Percentiles rank a stretch among this genome's conserved stretches.
Conservation (phyloP, 441 rosid species). For the Populus hybrid region DNA sequence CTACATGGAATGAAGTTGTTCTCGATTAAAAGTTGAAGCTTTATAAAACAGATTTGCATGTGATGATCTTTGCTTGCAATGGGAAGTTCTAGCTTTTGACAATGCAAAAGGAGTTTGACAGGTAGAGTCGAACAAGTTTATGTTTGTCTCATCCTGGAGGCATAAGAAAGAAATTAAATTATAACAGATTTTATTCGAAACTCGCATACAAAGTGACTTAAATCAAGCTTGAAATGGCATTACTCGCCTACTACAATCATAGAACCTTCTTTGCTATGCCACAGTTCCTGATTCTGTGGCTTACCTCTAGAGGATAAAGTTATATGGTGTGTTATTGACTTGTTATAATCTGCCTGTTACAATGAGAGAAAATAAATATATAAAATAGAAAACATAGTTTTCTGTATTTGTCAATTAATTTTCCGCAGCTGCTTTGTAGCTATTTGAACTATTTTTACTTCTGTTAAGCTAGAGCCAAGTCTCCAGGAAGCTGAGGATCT, state of each 20-base stretch:
- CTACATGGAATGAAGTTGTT: background rate
- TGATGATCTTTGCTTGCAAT: background rate
- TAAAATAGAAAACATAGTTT: background rate
- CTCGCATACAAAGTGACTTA: background rate
- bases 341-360: too few relatives aligned
- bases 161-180: background rate
- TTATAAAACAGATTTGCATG: background rate
- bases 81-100: background rate
- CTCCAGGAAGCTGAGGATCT: background rate
- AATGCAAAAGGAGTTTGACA: background rate
- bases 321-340: background rate
- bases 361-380: background rate
- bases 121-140: background rate
- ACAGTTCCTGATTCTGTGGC: background rate
- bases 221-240: background rate
- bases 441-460: background rate
- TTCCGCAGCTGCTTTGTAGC: background rate
- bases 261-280: background rate
- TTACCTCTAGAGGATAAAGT: background rate
- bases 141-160: background rate
- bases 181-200: background rate
- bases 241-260: background rate
- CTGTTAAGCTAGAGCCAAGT: background rate
- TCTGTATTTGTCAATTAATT: background rate
- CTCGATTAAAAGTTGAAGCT: background rate